Base-by-base conservation (phyloP, 1,284 basidiomycete species). In the Ganoderma lingzhi region DNA sequence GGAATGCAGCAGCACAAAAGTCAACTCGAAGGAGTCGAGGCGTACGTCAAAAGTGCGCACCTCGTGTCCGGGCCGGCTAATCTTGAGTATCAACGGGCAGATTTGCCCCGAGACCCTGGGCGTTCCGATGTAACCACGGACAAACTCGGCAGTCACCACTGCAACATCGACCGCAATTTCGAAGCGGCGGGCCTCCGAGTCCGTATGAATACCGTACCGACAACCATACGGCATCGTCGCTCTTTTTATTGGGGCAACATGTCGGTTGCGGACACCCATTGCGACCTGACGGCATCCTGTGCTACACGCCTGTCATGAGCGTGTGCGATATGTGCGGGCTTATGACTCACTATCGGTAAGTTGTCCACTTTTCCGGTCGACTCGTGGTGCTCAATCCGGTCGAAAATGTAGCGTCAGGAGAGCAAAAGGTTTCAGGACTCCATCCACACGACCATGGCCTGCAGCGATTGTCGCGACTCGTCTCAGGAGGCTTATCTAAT, bases 191-290 rank as follows among this genome's bases (percentile, higher is more conserved):
- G 53, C 53, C n/a, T 32, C 15, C 23, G 23, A 23, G 23, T 23
- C 23, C 30, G 35, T 17, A 19, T 35, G 45, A 8, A 51, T 30
- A 53, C 4, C 51, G 28, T n/a, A 30, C 12, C 0, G 2, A 10
- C 12, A 10, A 56, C 53, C 15, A 12, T 28, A 56, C 30, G 4
- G 30, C 23, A 23, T 28, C 19, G 41, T 28, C 37, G 62, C 10
- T 30, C 41, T 48, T 63, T 17, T 15, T 15, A 41, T n/a, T 45
- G 28, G n/a, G n/a, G 56, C 39, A 55, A 53, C 55, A 76, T 76
- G 74, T 62, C 74, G 6, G 67, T 66, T 48, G 14, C 66, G 17
- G 64, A 61, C 10, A 66, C 73, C 30, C 86, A 90, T 77, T 88
- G 85, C 86, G 87, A 89, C 74, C 35, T 35, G 8, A 35, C 35